Evolutionary conservation across 2,329 filamentous ascomycete genomes (phyloP), one percentile per base, ranked within the genome.

Genomic region (Sordariomycetes sp.): DNA sequence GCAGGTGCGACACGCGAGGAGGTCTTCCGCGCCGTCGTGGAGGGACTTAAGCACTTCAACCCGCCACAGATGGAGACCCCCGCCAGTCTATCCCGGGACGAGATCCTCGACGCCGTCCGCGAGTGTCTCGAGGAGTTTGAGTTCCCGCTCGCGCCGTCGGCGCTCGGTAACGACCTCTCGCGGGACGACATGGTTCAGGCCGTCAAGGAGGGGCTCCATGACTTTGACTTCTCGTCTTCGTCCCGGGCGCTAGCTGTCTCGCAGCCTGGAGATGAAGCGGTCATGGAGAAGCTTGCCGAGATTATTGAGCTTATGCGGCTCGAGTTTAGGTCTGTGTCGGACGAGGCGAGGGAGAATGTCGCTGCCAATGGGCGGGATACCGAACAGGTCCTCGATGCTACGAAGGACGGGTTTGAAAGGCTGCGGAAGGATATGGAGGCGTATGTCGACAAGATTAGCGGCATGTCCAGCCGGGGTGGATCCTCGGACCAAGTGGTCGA

Each of bases 101-200:
- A 96, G 64, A 85, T 96, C 24, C 78, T 95, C 4, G 82, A 86
- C 54, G 88, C 88, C 2, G 88, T 97, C 24, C 83, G 88, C 28
- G 89, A 95, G 68, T 95, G 89, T 60, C 75, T 97, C 3, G 89
- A 95, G 62, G 88, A 90, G 62, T 87, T 94, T 62, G 89, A 91
- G 65, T 88, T 88, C 62, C 85, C 85, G 1, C 74, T 84, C 24
- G 79, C 82, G 3, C 76, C 79, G 1, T 78, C 80, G 13, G 77
- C 78, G 32, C 68, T 76, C 24, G 75, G 75, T 8, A 72, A 70
- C 32, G 77, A 80, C n/a, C 67, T 85, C 35, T 81, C 79, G 0
- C 74, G 76, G 45, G 79, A 85, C 28, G 82, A 86, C 60, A 78
- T 87, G 71, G 67, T 86, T 24, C 74, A 83, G 58, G 83, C 84